Evolutionary conservation across 2,329 filamentous ascomycete species (phyloP), one percentile per base, ranked within the genome.

Genomic region (Dactylellina leptospora): DNA sequence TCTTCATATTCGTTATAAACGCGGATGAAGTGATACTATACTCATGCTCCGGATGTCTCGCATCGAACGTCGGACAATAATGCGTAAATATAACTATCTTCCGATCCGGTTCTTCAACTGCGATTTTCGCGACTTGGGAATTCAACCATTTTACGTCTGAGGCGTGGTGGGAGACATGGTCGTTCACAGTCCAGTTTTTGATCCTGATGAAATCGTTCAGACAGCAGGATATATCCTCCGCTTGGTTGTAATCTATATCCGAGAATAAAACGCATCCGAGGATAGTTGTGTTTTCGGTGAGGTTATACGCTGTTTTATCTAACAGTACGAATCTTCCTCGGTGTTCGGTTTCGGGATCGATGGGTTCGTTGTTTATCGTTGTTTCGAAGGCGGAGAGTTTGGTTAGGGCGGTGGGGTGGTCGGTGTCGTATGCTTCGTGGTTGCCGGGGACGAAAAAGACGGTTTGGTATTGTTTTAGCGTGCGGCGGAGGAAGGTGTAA

Each of bases 391-490:
- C 61, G 51, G 9, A 78, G 60, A 13, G 75, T 62, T 4, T 74
- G 44, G 63, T 22, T 4, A 76, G 74, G 55, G 61, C 16, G 16
- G 51, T 16, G 9, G 44, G 30, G 51, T 53, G 58, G 33, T 25
- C 11, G 33, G 42, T 50, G 40, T 69, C 75, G 73, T 84, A 86
- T 0, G 84, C 80, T 75, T 88, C 85, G 75, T 87, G 85, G 74
- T 87, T 87, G 0, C 85, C 85, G 0, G 82, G 77, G 0, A 87
- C 79, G 27, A 86, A 80, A 40, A 87, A 81, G 0, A 87, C 82
- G 1, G 79, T 76, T 3, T 78, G 76, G 74, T 86, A 87, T 4
- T 81, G 78, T 1, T 38, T 28, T 1, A 87, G 81, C 74, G 86
- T 85, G 1, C 74, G 75, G 10, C 76, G 79, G 8, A 87, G 76